phyloP scores from a whole-genome alignment of 2,329 filamentous ascomycete genomes.

The Pochonia chlamydosporia region DNA sequence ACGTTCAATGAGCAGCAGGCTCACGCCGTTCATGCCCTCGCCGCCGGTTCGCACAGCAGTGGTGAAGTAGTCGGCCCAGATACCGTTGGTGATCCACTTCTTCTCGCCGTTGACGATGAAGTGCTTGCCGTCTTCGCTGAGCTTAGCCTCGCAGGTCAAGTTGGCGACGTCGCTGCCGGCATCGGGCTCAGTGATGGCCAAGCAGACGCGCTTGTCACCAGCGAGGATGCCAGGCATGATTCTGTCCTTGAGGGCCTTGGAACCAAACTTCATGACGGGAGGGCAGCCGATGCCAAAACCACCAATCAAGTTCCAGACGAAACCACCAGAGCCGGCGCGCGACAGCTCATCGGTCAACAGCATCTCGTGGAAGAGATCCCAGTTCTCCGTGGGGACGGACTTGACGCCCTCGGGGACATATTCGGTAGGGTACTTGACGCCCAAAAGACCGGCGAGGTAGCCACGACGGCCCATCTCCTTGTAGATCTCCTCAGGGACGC shows the following conservation, averaged over 20 bases:
- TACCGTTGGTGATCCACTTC: slow-evolving; percentile 99
- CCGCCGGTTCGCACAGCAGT: slow-evolving; percentile 88
- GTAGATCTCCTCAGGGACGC: slow-evolving; percentile 84
- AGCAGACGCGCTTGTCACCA: slow-evolving; percentile 94
- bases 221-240: slow-evolving; percentile 83
- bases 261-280: slow-evolving; percentile 86
- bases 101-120: slow-evolving; percentile 99
- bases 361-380: slow-evolving; percentile 98
- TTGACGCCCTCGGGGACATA: slow-evolving; percentile 63
- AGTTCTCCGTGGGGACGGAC: slow-evolving; percentile 78
- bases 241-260: slow-evolving; percentile 75
- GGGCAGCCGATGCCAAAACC: slow-evolving; percentile 96
- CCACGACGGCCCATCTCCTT: slow-evolving; percentile 91
- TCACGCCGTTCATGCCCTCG: slow-evolving; percentile 87
- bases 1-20: slow-evolving; percentile 87
- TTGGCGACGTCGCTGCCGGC: slow-evolving; percentile 94
- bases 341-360: slow-evolving; percentile 92
- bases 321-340: slow-evolving; percentile 79
- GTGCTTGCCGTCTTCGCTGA: slow-evolving; percentile 93
- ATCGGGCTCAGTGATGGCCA: slow-evolving; percentile 96
- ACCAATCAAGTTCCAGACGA: slow-evolving; percentile 95
- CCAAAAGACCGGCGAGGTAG: slow-evolving; percentile 88
- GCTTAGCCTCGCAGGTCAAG: slow-evolving; percentile 89
- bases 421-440: slow-evolving; percentile 72
- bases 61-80: slow-evolving; percentile 97